A percentile compares a stretch with the other conserved stretches of the same genome.
These are phyloP conservation scores for Phenoliferia sp. DNA, from an alignment of 1,284 basidiomycete genomes.

Conservation along the genomic window DNA sequence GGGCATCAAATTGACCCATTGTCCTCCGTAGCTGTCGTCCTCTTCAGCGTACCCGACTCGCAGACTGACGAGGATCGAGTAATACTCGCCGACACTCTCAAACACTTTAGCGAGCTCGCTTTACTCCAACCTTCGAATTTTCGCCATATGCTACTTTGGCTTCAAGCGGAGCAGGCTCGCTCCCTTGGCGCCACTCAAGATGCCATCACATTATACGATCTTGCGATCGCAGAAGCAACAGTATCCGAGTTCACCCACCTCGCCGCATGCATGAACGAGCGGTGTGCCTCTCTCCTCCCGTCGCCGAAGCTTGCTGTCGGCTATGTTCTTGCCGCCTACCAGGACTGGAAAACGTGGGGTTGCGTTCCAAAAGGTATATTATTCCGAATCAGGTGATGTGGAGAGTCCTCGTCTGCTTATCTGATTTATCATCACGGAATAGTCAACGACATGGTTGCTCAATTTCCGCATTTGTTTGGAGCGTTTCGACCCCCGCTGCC, in stretches of 20 bases:
- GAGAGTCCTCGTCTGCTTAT: background rate
- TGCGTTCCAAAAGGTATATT: background rate
- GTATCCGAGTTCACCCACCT: conserved; percentile 1
- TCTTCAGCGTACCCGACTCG: conserved; percentile 64
- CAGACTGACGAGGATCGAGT: conserved; percentile 59
- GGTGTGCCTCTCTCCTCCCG: conserved; percentile 13
- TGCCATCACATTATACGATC: conserved; percentile 11
- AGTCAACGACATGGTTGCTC: too few relatives aligned
- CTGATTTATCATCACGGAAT: too few relatives aligned
- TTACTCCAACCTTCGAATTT: conserved; percentile 14
- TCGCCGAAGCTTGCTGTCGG: conserved; percentile 15
- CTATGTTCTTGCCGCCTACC: conserved; percentile 23
- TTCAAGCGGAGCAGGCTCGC: conserved; percentile 17
- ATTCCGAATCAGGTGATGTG: too few relatives aligned
- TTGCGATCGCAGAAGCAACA: conserved; percentile 16
- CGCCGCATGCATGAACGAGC: conserved; percentile 24
- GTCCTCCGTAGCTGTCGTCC: conserved; percentile 59
- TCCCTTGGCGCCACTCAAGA: background rate
- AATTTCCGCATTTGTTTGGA: too few relatives aligned
- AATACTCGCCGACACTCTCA: background rate
- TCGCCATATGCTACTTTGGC: conserved; percentile 16
- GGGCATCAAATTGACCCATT: too few relatives aligned
- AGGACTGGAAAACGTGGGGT: conserved; percentile 7
- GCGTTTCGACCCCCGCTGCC: too few relatives aligned
- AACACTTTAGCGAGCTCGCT: conserved; percentile 10